Evolutionary conservation across 1,139 yeast genomes (phyloP).

Genomic region (Lodderomyces margitis): DNA sequence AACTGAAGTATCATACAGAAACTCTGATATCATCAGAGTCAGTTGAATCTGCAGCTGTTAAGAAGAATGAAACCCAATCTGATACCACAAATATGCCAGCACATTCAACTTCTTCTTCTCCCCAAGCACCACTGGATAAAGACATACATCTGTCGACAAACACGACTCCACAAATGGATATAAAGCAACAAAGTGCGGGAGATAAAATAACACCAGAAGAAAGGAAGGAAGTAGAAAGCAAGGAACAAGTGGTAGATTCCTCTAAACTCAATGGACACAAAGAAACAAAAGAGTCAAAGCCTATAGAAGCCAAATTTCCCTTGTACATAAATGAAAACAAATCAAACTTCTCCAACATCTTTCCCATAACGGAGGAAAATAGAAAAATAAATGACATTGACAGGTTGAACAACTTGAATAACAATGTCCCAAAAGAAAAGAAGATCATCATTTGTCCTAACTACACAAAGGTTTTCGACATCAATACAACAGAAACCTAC

Average conservation of each 20-base stretch:
- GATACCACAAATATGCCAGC: background rate
- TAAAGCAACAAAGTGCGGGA: background rate
- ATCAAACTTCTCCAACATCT: slow-evolving; percentile 14
- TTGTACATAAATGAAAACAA: slow-evolving; percentile 21
- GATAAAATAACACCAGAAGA: background rate
- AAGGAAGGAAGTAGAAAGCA: background rate
- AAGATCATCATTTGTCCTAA: slow-evolving; percentile 16
- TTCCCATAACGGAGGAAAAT: slow-evolving; percentile 6
- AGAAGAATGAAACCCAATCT: background rate
- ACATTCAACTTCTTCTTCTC: background rate
- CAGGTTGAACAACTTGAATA: slow-evolving; percentile 17
- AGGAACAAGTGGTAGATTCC: background rate
- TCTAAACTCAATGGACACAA: slow-evolving; percentile 5
- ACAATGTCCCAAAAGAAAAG: slow-evolving; percentile 13
- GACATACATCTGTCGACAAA: background rate
- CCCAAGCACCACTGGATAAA: background rate
- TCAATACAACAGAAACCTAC: slow-evolving; percentile 11
- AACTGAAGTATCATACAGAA: background rate
- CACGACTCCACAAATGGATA: background rate
- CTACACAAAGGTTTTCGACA: slow-evolving; percentile 18
- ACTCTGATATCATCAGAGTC: background rate
- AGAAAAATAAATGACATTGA: slow-evolving; percentile 8
- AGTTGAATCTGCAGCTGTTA: background rate
- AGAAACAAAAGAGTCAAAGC: background rate
- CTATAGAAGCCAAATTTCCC: slow-evolving; percentile 13